Conservation (phyloP, 129 eudicot genomes). For the sunflower (Helianthus annuus) region HanXRQr2.0-SUNRISE NC_035438.2:15118721-15119220, state of each 20-base stretch:
- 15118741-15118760: background rate
- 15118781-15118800: background rate
- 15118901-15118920: slow-evolving; percentile 74
- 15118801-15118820: background rate
- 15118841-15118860: slow-evolving; percentile 90
- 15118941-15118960: slow-evolving; percentile 64
- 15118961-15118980: background rate
- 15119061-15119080: slow-evolving; percentile 78
- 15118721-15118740: background rate
- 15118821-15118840: too few species aligned
- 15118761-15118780: background rate
- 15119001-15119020: slow-evolving; percentile 37
- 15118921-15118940: slow-evolving; percentile 90
- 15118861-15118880: slow-evolving; percentile 83
- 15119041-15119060: slow-evolving; percentile 81
- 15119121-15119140: too few species aligned
- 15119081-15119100: slow-evolving; percentile 70
- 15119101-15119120: too few species aligned
- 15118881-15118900: background rate
- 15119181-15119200: background rate
- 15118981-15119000: background rate
- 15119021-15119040: slow-evolving; percentile 75
- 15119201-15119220: too few species aligned
- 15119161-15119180: background rate
- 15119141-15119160: slow-evolving; percentile 19